A percentile compares a stretch with the other conserved stretches of the same genome.
phyloP scores from a whole-genome alignment of 2,329 filamentous ascomycete species.

The Aspergillus fumigatus region DNA sequence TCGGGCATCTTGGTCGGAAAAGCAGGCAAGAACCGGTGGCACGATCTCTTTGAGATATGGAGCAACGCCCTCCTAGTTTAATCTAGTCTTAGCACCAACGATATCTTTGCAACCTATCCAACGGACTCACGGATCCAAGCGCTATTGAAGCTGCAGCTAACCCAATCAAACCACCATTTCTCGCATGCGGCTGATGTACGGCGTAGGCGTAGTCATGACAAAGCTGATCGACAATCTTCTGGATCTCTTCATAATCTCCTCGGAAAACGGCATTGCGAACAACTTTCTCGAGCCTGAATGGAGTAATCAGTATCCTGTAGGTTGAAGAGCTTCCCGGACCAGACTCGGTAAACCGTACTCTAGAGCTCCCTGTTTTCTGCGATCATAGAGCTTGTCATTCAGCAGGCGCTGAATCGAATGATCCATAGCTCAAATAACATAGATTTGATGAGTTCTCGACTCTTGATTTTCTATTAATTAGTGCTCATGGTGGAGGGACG shows the following conservation, averaged over 20 bases:
- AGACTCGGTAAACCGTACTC: constrained; percentile 60
- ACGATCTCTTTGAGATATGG: constrained; percentile 91
- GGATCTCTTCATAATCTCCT: constrained; percentile 75
- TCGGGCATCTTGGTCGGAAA: constrained; percentile 94
- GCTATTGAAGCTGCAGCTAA: constrained; percentile 94
- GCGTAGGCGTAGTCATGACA: constrained; percentile 98
- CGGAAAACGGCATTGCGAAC: constrained; percentile 77
- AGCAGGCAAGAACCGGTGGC: constrained; percentile 92
- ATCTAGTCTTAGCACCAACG: constrained; percentile 8
- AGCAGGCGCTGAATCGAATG: constrained; percentile 80
- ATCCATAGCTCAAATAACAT: constrained; percentile 61
- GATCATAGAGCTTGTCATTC: constrained; percentile 98
- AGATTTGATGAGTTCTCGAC: constrained; percentile 18
- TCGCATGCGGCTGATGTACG: constrained; percentile 90
- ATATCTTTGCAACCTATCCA: neutral
- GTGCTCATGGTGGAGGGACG: constrained; percentile 22
- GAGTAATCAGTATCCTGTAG: neutral
- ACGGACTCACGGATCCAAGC: constrained; percentile 72
- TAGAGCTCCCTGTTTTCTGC: constrained; percentile 90
- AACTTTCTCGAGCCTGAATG: constrained; percentile 72
- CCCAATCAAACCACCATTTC: constrained; percentile 94
- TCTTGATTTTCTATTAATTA: constrained; percentile 16
- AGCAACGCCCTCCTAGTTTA: constrained; percentile 68
- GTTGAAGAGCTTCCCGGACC: neutral
- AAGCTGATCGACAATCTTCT: constrained; percentile 87